Conservation (phyloP, 352 stramenopile species). For the Phytophthora tentaculata region DNA sequence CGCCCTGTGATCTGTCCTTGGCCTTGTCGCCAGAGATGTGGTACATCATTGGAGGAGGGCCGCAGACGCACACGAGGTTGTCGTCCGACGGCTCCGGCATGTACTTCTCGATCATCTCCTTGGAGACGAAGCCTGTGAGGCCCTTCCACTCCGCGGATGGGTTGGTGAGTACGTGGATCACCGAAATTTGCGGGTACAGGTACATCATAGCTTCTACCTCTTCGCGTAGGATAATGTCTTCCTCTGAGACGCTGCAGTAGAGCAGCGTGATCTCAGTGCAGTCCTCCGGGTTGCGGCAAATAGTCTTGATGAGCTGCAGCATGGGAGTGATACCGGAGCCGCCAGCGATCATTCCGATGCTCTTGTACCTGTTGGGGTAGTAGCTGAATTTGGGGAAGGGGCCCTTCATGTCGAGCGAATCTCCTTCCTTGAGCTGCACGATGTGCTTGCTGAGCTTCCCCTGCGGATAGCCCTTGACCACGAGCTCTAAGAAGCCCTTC, state of each 20-base stretch:
- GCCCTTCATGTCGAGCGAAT: conserved; percentile 91
- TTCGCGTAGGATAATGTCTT: conserved; percentile 90
- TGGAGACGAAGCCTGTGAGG: conserved; percentile 75
- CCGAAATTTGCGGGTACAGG: conserved; percentile 82
- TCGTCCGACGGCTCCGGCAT: conserved; percentile 84
- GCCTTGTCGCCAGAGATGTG: conserved; percentile 88
- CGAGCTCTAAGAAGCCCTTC: conserved; percentile 84
- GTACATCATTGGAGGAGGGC: conserved; percentile 91
- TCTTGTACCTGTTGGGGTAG: conserved; percentile 88
- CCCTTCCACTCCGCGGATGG: conserved; percentile 69
- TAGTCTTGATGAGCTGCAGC: conserved; percentile 86
- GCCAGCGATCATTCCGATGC: conserved; percentile 90
- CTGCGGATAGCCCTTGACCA: conserved; percentile 91
- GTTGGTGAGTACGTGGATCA: conserved; percentile 80
- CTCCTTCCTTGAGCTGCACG: conserved; percentile 80
- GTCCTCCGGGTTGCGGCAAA: conserved; percentile 86
- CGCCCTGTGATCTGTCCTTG: conserved; percentile 85
- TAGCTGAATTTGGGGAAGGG: conserved; percentile 90
- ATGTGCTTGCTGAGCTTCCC: conserved; percentile 90
- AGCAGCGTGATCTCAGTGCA: conserved; percentile 86
- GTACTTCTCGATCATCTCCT: conserved; percentile 85
- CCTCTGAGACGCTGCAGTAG: conserved; percentile 85
- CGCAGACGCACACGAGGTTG: conserved; percentile 88
- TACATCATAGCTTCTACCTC: conserved; percentile 87
- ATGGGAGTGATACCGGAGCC: conserved; percentile 92